Base-by-base conservation (phyloP, 768 basidiomycete species). In the Floccularia luteovirens region DNA sequence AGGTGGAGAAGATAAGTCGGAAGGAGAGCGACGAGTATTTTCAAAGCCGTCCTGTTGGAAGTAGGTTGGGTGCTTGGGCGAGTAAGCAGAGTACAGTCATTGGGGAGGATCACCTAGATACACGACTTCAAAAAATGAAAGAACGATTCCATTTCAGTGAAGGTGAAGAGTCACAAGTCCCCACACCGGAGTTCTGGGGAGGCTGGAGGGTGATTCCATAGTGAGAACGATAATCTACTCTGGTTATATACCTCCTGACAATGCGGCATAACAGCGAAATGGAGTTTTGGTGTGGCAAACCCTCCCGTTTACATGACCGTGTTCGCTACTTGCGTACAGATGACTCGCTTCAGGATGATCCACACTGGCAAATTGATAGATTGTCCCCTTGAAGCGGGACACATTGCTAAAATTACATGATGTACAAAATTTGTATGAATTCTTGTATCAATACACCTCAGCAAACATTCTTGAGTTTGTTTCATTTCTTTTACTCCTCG, bases 241-340 rank as follows among this genome's bases (percentile, higher is more conserved):
- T 30, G 7, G 11, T n/a, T 42, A n/a, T 30, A n/a, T 14, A 10
- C 41, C 41, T 22, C 36, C 33, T 52, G 25, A 54, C 40, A 13
- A 30, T 37, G 33, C 33, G 36, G 39, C 30, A 30, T 22, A 45
- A 37, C 52, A 96, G 92, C 44, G 94, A 98, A 63, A 71, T 98
- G 37, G 94, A 98, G 56, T 97, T 97, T 58, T 97, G 94, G 94
- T 72, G 76, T n/a, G 94, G 94, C 22, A 86, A 91, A 52, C 89
- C 90, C n/a, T 93, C 90, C 19, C 75, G 94, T 27, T 66, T 97
- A 36, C 93, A 97, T 50, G 92, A 97, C 58, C 81, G 93, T 31
- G 76, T 94, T 44, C 77, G 77, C 19, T 91, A 90, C 58, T 63
- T 75, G 36, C 77, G 77, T n/a, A 55, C 61, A 14, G 65, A 68